These are phyloP conservation scores for Pistacia atlantica DNA, from an alignment of 345 rosid genomes.

Conservation along the genomic window DNA sequence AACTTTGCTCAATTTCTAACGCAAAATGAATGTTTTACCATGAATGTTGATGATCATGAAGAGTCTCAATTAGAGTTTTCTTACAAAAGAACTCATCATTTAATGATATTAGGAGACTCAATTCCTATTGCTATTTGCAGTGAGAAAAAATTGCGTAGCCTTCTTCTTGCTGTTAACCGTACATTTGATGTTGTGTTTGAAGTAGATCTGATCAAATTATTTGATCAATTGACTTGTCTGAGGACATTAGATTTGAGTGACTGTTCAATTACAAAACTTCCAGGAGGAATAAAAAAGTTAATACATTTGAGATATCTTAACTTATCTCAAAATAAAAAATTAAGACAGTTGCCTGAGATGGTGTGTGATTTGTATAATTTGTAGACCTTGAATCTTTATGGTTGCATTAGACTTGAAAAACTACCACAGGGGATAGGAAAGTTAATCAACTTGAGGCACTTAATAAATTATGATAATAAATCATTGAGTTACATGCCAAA, in stretches of 20 bases:
- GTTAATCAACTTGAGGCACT: not conserved
- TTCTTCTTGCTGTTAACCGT: not conserved
- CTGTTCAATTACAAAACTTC: not conserved
- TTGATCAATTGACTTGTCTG: not conserved
- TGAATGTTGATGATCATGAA: not conserved
- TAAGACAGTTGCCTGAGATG: not conserved
- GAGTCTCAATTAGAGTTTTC: not conserved
- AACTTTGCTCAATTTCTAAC: not conserved
- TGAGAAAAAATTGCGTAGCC: not conserved
- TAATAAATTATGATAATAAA: not conserved
- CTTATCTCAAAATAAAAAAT: not conserved
- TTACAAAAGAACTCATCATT: not conserved
- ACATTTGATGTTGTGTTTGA: too few species aligned
- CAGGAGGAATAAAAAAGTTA: not conserved
- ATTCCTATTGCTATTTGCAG: not conserved
- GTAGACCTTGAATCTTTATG: not conserved
- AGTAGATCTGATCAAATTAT: not conserved
- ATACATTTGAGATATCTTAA: not conserved
- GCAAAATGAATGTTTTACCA: not conserved
- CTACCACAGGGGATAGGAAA: not conserved
- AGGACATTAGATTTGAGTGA: not conserved
- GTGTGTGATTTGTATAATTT: not conserved
- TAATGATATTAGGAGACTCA: not conserved
- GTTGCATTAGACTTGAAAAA: not conserved
- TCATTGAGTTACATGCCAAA: not conserved